Evolutionary conservation across 495 filamentous ascomycete genomes (phyloP), one percentile per base, ranked within the genome.

Genomic region (Schizothecium vesticola): DNA sequence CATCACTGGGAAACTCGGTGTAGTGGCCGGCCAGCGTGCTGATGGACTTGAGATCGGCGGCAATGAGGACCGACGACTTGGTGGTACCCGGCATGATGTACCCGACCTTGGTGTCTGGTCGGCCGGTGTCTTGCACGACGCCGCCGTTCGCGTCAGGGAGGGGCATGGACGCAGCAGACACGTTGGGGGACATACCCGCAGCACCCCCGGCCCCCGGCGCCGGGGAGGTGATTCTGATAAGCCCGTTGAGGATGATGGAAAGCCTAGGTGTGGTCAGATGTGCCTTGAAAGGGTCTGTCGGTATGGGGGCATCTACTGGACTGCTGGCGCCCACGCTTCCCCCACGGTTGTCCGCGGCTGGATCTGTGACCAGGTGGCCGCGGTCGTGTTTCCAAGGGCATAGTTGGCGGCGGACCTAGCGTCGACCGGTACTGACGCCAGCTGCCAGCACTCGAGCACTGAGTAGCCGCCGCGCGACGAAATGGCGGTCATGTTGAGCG

Each of bases 1-100:
- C 74, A 43, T 73, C 67, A 59, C 72, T 73, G 13, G 72, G 74
- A 36, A 76, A 76, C 59, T 76, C 74, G 63, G 74, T 76, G 56
- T 64, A 73, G 56, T 76, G 74, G 1, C 74, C 74, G 1, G 71
- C 71, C 13, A 76, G 31, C 4, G 66, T 74, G 56, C 74, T 76
- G 9, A 62, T 28, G 1, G 72, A 64, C 61, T 70, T 76, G 24
- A 76, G 62, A 62, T 76, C 74, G 19, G 70, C 74, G 0, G 74
- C 74, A 21, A 76, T 76, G 2, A 76, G 43, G 2, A 74, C 69
- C 31, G 70, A 74, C 26, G 72, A 74, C 29, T 31, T 62, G 1
- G 64, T 12, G 21, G 71, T 76, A 1, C 74, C 74, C 0, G 74
- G 74, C 71, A 76, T 73, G 31, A 67, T 66, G 55, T 76, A 76